Percentiles rank a stretch among this genome's conserved stretches.
Conservation (phyloP, 2,329 filamentous ascomycete genomes). For the Cordyceps cicadae region DNA sequence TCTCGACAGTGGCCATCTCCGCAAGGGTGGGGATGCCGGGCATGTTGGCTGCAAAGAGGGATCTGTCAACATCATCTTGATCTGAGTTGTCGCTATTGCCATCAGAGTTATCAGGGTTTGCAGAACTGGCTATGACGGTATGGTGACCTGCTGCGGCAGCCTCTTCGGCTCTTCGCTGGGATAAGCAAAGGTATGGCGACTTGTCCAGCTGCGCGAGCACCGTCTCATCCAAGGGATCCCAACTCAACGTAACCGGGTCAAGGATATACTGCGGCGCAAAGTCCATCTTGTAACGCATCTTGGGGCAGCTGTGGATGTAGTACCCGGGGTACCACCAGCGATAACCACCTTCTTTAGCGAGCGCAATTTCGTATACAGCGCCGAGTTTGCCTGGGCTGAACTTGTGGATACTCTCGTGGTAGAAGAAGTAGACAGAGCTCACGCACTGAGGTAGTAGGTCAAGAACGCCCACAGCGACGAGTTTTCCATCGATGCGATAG, state of each 20-base stretch:
- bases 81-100: constrained; percentile 10
- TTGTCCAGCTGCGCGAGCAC: constrained; percentile 42
- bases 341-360: constrained; percentile 63
- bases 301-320: constrained; percentile 72
- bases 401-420: constrained; percentile 64
- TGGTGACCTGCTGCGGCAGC: not conserved
- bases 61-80: constrained; percentile 16
- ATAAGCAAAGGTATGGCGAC: constrained; percentile 48
- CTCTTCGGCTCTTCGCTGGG: constrained; percentile 19
- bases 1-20: constrained; percentile 45
- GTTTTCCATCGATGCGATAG: constrained; percentile 66
- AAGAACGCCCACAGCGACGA: constrained; percentile 69
- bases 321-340: constrained; percentile 73
- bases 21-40: constrained; percentile 54
- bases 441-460: constrained; percentile 70
- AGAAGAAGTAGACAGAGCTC: constrained; percentile 77
- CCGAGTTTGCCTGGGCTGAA: constrained; percentile 68
- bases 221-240: constrained; percentile 50
- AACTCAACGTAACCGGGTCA: constrained; percentile 56
- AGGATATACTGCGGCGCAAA: constrained; percentile 68
- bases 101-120: not conserved
- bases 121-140: not conserved
- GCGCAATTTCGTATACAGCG: constrained; percentile 62
- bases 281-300: constrained; percentile 81
- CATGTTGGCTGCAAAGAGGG: constrained; percentile 54